Conservation (phyloP, 164 flowering plant species). For the Magnolia kwangsiensis region DNA sequence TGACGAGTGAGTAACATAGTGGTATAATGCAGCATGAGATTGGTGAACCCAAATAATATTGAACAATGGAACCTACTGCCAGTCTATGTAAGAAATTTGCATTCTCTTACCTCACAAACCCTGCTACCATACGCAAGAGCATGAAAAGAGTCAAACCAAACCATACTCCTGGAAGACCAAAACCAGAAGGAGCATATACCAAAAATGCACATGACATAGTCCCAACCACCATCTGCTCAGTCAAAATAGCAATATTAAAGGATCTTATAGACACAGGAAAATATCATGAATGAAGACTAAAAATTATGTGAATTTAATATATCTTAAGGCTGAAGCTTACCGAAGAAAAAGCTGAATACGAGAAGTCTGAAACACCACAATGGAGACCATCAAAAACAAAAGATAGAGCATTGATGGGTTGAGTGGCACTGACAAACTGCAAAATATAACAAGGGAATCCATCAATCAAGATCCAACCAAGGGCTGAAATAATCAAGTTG, state of each 20-base stretch:
- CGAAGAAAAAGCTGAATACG: slow-evolving; percentile 80
- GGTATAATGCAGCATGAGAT: not conserved
- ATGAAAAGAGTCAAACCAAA: slow-evolving; percentile 78
- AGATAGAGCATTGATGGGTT: slow-evolving; percentile 85
- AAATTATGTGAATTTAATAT: not conserved
- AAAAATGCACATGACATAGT: slow-evolving; percentile 69
- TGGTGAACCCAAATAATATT: not conserved
- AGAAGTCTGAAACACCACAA: slow-evolving; percentile 88
- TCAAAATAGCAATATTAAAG: slow-evolving; percentile 3
- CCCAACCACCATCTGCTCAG: slow-evolving; percentile 61
- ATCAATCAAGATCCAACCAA: not conserved
- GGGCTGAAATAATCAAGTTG: not conserved
- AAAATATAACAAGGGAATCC: slow-evolving; percentile 6
- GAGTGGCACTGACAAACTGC: slow-evolving; percentile 91
- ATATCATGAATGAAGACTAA: not conserved
- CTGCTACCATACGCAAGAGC: slow-evolving; percentile 74
- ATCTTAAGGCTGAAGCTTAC: slow-evolving; percentile 28
- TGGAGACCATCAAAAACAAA: slow-evolving; percentile 91
- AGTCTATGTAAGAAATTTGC: not conserved
- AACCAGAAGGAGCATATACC: slow-evolving; percentile 53
- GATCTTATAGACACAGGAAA: not conserved
- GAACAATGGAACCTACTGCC: not conserved
- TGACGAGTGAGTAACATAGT: not conserved
- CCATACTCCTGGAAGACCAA: slow-evolving; percentile 93
- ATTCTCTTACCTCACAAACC: slow-evolving; percentile 59